Base-by-base conservation (phyloP, 2,329 filamentous ascomycete genomes). In the Fusarium protoensiforme region DNA sequence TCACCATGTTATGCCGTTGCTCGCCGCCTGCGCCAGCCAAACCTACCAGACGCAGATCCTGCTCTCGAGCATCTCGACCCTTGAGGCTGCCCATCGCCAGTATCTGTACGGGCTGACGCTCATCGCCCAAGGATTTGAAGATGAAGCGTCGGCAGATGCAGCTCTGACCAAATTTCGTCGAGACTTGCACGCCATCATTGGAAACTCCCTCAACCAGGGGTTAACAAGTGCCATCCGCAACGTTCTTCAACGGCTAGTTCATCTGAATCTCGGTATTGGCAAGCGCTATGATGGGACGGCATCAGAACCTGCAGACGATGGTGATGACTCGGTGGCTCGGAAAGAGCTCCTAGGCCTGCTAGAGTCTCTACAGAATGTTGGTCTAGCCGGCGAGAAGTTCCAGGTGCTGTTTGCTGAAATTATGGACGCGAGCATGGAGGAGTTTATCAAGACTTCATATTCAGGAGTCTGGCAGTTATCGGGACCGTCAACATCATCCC, bases 341-440 rank as follows among this genome's bases (percentile, higher is more conserved):
- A 82, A 85, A 35, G 86, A 89, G 58, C 82, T 93, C 54, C 81
- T 89, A 33, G 79, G 85, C 43, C 81, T 94, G 20, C 83, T 93
- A 2, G 86, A 88, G 57, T 87, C 89, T 10, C 83, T 95, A 18
- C 84, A 88, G 73, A 86, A 88, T 54, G 89, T 94, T 24, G 93
- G 93, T 0, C 83, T 95, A 20, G 91, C 91, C 1, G 92, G 92
- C 29, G 91, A 93, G 76, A 86, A 84, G 57, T 93, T 93, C 60
- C 91, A 94, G 77, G 87, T 92, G 33, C 85, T 93, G 38, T 92
- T 94, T 76, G 93, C 92, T 18, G 90, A 92, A 79, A 87, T 92
- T 29, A 91, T 94, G 86, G 88, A 94, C 78, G 83, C 83, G 38
- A 85, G 92, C 67, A 90, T 95, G 85, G 86, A 87, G 48, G 84